Conservation (phyloP, 805 yeast species). For the Metschnikowia dekortorum region DNA sequence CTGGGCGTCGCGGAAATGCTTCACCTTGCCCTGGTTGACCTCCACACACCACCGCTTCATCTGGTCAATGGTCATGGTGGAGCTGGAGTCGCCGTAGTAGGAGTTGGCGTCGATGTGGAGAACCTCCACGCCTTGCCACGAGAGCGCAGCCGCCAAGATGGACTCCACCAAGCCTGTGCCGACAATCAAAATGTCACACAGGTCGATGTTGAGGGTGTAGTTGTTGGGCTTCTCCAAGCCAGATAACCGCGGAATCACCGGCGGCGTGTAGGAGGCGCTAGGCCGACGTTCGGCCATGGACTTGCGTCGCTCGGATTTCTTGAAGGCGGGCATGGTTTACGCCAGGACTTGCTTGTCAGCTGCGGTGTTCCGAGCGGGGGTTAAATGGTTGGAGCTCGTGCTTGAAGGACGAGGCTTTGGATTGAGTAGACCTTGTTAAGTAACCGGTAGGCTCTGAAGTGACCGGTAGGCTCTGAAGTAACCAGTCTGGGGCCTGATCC, state of each 20-base stretch:
- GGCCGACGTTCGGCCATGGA: constrained; percentile 69
- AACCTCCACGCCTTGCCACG: constrained; percentile 98
- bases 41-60: constrained; percentile 74
- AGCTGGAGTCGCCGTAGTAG: constrained; percentile 84
- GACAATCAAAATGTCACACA: constrained; percentile 80
- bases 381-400: no score
- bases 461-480: no score
- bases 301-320: constrained; percentile 45
- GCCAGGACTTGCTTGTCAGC: no score
- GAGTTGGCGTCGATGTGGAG: constrained; percentile 81
- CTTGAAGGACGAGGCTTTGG: no score
- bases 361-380: no score
- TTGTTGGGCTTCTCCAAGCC: constrained; percentile 71
- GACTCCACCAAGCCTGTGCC: constrained; percentile 93
- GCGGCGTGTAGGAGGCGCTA: constrained; percentile 40
- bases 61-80: constrained; percentile 85
- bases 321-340: constrained; percentile 17
- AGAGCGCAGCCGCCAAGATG: constrained; percentile 85
- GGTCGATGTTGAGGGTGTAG: constrained; percentile 58
- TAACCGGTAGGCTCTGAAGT: no score
- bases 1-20: constrained; percentile 64
- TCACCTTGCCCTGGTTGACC: constrained; percentile 48
- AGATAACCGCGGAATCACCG: constrained; percentile 64
- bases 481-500: no score
- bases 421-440: no score